Evolutionary conservation across 768 basidiomycete genomes (phyloP), one percentile per base, ranked within the genome.

Genomic region (Pulveroboletus frians): DNA sequence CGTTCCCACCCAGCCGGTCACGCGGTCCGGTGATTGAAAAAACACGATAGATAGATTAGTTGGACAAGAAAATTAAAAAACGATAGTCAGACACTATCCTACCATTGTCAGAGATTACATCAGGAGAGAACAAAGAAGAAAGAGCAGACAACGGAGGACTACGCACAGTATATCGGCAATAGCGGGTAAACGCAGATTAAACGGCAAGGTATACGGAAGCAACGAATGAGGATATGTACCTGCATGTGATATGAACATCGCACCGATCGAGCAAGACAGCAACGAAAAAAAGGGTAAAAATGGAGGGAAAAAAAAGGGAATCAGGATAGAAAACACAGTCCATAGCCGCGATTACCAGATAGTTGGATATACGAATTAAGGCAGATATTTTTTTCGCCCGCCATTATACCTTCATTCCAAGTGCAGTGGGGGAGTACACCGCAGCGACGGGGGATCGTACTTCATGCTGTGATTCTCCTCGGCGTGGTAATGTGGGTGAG

Each of bases 341-440:
- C 57, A 39, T 49, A 49, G 30, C 52, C 43, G 35, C 18, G 36
- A 65, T 65, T 65, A 65, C 58, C 60, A 50, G 47, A 40, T 3
- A 46, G 23, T 55, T 34, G 57, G 65, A 58, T 65, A 67, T 59
- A 67, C 7, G 41, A 50, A 56, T 50, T 55, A 56, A 47, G 31
- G 27, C 29, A 27, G 18, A 54, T 29, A 50, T 47, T 49, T 52
- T 53, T 51, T 50, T 41, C n/a, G n/a, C n/a, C 43, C 42, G 4
- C 39, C 10, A 29, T 49, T 34, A 73, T 6, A 70, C 76, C 55
- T 72, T 76, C 75, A 77, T 73, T 73, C 76, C 76, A 71, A 74
- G 61, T 57, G 70, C 66, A 72, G 72, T 59, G 69, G 75, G 27
- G 70, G 76, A 43, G 73, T 75, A 73, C 53, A 61, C 43, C 49